Evolutionary conservation across 148 eudicot genomes (phyloP), one percentile per base, ranked within the genome.

Genomic region (Camellia sinensis): DNA sequence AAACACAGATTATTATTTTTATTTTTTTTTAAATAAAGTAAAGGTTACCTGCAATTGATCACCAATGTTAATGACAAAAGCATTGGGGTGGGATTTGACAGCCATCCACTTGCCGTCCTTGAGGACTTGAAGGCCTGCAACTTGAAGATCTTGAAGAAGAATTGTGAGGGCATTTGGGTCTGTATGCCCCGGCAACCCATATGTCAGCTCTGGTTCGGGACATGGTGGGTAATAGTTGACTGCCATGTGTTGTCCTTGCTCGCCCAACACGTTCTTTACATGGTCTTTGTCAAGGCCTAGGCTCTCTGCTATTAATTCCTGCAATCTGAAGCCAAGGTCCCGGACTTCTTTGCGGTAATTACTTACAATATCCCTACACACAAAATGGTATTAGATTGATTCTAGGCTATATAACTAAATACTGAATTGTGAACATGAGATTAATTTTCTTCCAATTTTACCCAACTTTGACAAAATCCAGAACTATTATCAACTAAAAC

Each of bases 171-270:
- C 90, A 71, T 96, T 92, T 7, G 99, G 99, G 79, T 96, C 98
- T 0, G 99, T 92, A 72, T 96, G 99, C 17, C 83, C 93, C 0
- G 99, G 99, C 69, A 96, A 83, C 53, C 99, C 99, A 18, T 86
- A 96, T 0, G 99, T 96, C 71, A 93, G 81, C 45, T 93, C 98
- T 0, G 99, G 99, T 46, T 92, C 84, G 0, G 99, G 99, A 72
- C 99, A 96, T 0, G 91, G 87, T 0, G 99, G 99, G 75, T 96
- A 96, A 78, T 87, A 92, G 78, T 96, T 96, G 46, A 96, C 76
- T 0, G 99, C 98, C 99, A 96, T 93, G 50, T 96, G 99, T 67
- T 96, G 99, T 9, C 95, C 99, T 86, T 90, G 97, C 77, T 91
- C 94, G 0, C 95, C 97, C 53, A 96, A 73, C n/a, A 76, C 87